These are phyloP conservation scores for Alternaria conjuncta DNA, from an alignment of 2,329 filamentous ascomycete genomes.

Conservation along the genomic window DNA sequence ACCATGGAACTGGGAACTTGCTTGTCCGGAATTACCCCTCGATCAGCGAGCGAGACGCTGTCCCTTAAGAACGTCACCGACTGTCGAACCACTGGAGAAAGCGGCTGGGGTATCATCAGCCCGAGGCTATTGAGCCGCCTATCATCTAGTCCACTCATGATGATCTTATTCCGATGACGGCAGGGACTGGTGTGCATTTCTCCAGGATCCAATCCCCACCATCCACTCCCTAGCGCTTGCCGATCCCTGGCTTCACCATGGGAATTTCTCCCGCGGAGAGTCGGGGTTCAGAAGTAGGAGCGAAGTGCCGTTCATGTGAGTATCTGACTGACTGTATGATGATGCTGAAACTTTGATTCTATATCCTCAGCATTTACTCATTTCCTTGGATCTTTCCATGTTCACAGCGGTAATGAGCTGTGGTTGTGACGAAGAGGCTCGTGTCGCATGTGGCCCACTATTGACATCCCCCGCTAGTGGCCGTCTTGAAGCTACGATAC, in stretches of 20 bases:
- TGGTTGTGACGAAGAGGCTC: neutral
- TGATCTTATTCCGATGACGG: neutral
- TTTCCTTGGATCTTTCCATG: fast-evolving
- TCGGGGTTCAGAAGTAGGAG: neutral
- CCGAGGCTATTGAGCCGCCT: constrained; percentile 21
- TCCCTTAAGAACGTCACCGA: constrained; percentile 4
- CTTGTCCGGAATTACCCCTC: neutral
- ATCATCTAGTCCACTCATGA: neutral
- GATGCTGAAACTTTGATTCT: neutral
- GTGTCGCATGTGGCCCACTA: neutral
- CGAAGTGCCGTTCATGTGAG: neutral
- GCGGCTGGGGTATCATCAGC: constrained; percentile 11
- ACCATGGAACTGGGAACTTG: constrained; percentile 1
- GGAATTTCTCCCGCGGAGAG: neutral
- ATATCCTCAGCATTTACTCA: neutral
- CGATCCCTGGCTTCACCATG: constrained; percentile 13
- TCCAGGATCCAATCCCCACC: constrained; percentile 15
- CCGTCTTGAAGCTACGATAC: neutral
- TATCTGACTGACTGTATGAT: neutral
- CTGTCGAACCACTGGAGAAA: neutral
- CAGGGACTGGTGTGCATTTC: neutral
- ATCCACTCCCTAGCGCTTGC: constrained; percentile 15
- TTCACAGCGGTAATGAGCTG: neutral
- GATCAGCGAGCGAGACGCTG: neutral
- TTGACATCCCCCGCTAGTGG: neutral